phyloP scores from a whole-genome alignment of 192 early-diverging fungal species.

The Phycomyces blakesleeanus region DNA sequence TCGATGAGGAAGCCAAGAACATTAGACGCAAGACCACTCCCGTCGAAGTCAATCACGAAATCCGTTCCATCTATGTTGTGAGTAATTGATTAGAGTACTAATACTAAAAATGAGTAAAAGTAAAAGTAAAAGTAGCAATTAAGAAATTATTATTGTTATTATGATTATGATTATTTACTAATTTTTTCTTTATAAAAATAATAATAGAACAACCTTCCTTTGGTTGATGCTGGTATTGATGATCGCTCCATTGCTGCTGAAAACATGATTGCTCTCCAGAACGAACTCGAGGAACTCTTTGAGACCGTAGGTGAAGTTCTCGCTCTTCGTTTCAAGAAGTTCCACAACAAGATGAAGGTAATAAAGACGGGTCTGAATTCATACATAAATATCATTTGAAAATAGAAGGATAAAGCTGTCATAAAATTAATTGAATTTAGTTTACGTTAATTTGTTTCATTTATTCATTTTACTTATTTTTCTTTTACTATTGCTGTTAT shows the following conservation, averaged over 20 bases:
- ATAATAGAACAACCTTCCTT: constrained; percentile 17
- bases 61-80: constrained; percentile 53
- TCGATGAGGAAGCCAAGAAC: constrained; percentile 42
- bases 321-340: constrained; percentile 30
- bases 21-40: constrained; percentile 48
- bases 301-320: constrained; percentile 38
- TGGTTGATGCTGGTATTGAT: constrained; percentile 7
- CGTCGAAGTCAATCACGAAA: constrained; percentile 30
- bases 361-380: too few species aligned
- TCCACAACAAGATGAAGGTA: background rate
- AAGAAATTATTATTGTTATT: too few species aligned
- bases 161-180: too few species aligned
- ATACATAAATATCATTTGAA: too few species aligned
- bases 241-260: background rate
- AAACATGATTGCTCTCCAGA: constrained; percentile 36
- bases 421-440: too few species aligned
- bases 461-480: constrained; percentile 2
- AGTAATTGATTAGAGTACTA: too few species aligned
- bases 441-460: constrained; percentile 17
- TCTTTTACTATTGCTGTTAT: too few species aligned
- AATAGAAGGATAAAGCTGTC: background rate
- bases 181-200: too few species aligned
- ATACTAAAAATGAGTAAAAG: too few species aligned
- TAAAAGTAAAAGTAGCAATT: too few species aligned
- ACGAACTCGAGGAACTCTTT: constrained; percentile 44